Evolutionary conservation across 306 rosid species (phyloP).

Genomic region (Lupinus albus): DNA sequence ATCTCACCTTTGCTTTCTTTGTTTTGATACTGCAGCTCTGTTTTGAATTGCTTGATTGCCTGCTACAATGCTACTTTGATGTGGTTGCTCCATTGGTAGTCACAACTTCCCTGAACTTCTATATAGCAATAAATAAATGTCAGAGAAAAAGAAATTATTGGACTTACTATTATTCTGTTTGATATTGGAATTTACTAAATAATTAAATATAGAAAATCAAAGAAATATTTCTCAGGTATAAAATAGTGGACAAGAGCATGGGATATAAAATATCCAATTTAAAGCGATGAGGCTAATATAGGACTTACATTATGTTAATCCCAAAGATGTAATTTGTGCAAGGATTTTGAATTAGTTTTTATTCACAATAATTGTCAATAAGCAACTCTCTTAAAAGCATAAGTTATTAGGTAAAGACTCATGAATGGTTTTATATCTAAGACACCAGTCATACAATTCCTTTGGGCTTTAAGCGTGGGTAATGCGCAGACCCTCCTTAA

Average conservation of each 20-base stretch:
- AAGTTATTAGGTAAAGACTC: not conserved
- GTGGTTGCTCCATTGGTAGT: constrained; percentile 76
- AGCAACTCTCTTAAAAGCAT: not conserved
- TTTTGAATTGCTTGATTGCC: constrained; percentile 78
- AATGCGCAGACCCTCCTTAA: too few relatives aligned
- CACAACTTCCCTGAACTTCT: constrained; percentile 41
- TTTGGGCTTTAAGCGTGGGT: too few relatives aligned
- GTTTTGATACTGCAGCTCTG: constrained; percentile 73
- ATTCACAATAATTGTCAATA: not conserved
- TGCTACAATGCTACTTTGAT: constrained; percentile 60
- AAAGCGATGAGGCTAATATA: constrained; percentile 16
- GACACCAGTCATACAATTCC: not conserved
- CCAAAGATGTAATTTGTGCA: constrained; percentile 23
- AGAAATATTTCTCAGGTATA: not conserved
- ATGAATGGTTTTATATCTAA: not conserved
- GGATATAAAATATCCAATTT: constrained; percentile 4
- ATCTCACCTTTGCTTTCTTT: constrained; percentile 35
- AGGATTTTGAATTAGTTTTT: constrained; percentile 19
- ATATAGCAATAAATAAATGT: constrained; percentile 9
- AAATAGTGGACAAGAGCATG: constrained; percentile 16
- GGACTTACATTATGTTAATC: constrained; percentile 31
- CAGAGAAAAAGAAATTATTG: constrained; percentile 15
- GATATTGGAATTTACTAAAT: constrained; percentile 6
- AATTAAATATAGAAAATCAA: not conserved
- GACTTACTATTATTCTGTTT: constrained; percentile 17